These are phyloP conservation scores for Mediolabrus comicus DNA, from an alignment of 108 stramenopile genomes.

Conservation along the genomic window DNA sequence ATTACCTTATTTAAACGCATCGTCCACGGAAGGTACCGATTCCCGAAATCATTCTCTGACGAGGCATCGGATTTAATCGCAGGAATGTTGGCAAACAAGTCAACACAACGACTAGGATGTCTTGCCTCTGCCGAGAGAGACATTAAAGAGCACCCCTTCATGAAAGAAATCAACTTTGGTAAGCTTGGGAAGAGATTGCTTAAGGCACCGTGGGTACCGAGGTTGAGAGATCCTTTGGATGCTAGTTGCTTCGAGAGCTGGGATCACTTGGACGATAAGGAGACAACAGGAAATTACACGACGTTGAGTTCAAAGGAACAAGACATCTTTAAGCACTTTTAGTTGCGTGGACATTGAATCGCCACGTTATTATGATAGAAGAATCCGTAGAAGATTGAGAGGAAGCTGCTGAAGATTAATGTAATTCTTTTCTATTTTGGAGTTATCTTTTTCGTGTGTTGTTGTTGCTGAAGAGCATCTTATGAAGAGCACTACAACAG, in stretches of 20 bases:
- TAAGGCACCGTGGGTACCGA: conserved; percentile 89
- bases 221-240: conserved; percentile 74
- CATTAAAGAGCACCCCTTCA: conserved; percentile 73
- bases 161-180: conserved; percentile 69
- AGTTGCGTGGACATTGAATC: background rate
- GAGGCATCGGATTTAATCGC: conserved; percentile 56
- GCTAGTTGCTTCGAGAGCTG: conserved; percentile 73
- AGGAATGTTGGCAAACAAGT: conserved; percentile 52
- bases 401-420: background rate
- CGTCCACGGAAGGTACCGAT: conserved; percentile 64
- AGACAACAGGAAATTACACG: conserved; percentile 29
- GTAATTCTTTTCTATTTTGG: background rate
- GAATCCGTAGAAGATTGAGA: background rate
- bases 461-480: no score
- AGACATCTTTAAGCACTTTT: conserved; percentile 31
- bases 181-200: conserved; percentile 60
- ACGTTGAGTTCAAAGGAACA: conserved; percentile 30
- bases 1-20: conserved; percentile 82
- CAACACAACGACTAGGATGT: conserved; percentile 59
- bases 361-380: background rate
- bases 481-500: no score
- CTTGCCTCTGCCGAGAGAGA: conserved; percentile 59
- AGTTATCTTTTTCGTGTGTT: background rate
- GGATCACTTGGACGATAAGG: conserved; percentile 60
- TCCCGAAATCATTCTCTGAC: conserved; percentile 43